Evolutionary conservation across 257 asterid genomes (phyloP), one percentile per base, ranked within the genome.

Genomic region (Penstemon barbatus): DNA sequence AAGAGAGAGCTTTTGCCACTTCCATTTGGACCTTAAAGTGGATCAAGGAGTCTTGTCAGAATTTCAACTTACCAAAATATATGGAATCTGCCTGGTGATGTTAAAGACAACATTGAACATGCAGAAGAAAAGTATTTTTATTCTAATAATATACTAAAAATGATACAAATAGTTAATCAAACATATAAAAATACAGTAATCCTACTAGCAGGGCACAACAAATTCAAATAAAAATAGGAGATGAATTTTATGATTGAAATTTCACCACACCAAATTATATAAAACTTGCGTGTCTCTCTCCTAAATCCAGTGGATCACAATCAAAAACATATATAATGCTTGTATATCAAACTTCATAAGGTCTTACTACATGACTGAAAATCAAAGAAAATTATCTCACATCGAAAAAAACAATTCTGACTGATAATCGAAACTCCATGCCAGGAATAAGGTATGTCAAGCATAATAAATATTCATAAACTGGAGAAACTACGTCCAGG

Each of bases 1-100:
- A 94, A 94, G 64, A 94, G 97, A 43, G 99, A 94, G 79, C 97
- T 94, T 87, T 94, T 94, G 68, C 99, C 99, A 78, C 99, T 94
- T 78, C 99, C 99, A 76, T 94, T 94, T 68, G 97, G 99, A 82
- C 99, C 99, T 94, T 76, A 71, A 79, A 61, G 76, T 66, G 61
- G 65, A 80, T 74, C 8, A 60, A 71, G 33, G 4, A 57, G 54
- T 43, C 61, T 57, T 49, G 65, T 73, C 46, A 73, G 10, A 71
- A 48, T 49, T 60, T 60, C 13, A 66, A 19, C 50, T 12, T 60
- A 69, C 67, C 40, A 59, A 53, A 70, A 44, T 52, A 59, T 54
- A 61, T 25, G 61, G 66, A 9, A 79, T 58, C 70, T 57, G 43
- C 69, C 65, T 41, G 68, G 4, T 39, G 45, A 51, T 60, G 40